Percentiles rank a stretch among this genome's conserved stretches.
phyloP scores from a whole-genome alignment of 2,329 filamentous ascomycete genomes.

The Phyllosticta citribraziliensis region DNA sequence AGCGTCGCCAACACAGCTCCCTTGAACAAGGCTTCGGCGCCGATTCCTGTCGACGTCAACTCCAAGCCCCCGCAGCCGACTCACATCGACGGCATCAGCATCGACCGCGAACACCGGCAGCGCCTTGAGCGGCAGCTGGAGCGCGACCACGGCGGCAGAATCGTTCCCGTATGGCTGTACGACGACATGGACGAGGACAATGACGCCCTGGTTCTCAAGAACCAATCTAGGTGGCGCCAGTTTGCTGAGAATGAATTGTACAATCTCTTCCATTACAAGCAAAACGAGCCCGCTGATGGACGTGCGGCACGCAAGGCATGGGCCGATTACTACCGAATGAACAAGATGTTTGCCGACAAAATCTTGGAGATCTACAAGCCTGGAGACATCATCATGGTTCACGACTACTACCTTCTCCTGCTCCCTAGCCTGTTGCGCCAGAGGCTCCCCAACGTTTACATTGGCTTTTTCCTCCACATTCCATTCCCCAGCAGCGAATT shows the following conservation, averaged over 20 bases:
- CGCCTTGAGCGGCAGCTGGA: slow-evolving; percentile 65
- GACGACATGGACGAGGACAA: slow-evolving; percentile 64
- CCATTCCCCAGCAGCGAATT: slow-evolving; percentile 97
- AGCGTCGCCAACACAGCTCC: slow-evolving; percentile 36
- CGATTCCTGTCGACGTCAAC: slow-evolving; percentile 61
- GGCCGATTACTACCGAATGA: slow-evolving; percentile 89
- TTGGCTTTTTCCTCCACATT: slow-evolving; percentile 88
- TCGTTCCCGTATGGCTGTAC: slow-evolving; percentile 79
- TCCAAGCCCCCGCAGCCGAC: slow-evolving; percentile 48
- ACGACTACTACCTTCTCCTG: slow-evolving; percentile 89
- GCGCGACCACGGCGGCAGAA: slow-evolving; percentile 64
- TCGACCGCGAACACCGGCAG: slow-evolving; percentile 59
- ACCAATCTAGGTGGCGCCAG: slow-evolving; percentile 77
- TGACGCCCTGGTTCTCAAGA: slow-evolving; percentile 61
- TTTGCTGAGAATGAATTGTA: slow-evolving; percentile 91
- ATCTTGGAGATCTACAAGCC: slow-evolving; percentile 86
- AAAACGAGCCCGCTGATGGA: slow-evolving; percentile 81
- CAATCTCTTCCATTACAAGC: slow-evolving; percentile 91
- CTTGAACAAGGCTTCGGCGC: slow-evolving; percentile 67
- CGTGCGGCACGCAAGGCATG: slow-evolving; percentile 72
- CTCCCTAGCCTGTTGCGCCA: slow-evolving; percentile 83
- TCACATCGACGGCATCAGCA: slow-evolving; percentile 57
- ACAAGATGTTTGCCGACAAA: slow-evolving; percentile 80
- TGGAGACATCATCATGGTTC: slow-evolving; percentile 83
- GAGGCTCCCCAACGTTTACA: slow-evolving; percentile 77